These are phyloP conservation scores for Antitrichia curtipendula DNA, from an alignment of 225 moss, liverwort and hornwort species.

Conservation along the genomic window DNA sequence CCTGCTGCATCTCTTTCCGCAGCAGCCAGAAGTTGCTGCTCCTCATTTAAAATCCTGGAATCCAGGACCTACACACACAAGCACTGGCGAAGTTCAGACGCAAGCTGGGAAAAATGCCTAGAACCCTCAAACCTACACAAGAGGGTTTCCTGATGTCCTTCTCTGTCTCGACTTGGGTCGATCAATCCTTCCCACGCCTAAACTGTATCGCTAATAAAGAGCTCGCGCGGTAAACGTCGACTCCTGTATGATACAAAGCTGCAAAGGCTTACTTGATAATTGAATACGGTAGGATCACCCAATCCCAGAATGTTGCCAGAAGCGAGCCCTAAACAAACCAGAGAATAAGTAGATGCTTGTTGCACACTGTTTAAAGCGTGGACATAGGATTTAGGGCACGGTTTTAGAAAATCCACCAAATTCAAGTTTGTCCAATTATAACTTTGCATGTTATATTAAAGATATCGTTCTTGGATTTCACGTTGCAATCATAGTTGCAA, in stretches of 20 bases:
- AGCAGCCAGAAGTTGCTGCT: slow-evolving; percentile 40
- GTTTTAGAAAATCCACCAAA: too few relatives aligned
- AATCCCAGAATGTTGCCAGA: neutral
- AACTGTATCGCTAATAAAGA: neutral
- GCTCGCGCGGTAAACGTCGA: neutral
- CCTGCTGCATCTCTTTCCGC: slow-evolving; percentile 43
- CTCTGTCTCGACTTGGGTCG: neutral
- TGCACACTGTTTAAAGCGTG: neutral
- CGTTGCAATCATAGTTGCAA: neutral
- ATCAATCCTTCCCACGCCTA: neutral
- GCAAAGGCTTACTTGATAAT: neutral
- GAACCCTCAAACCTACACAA: neutral
- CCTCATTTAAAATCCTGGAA: slow-evolving; percentile 68
- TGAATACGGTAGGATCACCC: neutral
- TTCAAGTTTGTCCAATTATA: neutral
- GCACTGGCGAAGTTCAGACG: neutral
- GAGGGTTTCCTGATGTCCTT: neutral
- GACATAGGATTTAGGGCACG: neutral
- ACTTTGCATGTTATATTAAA: neutral
- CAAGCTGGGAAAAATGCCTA: neutral
- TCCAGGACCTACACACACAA: slow-evolving; percentile 61
- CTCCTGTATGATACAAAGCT: neutral
- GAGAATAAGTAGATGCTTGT: neutral
- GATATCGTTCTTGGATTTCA: neutral
- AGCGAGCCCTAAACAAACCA: neutral